These are phyloP conservation scores for Penicillium hordei DNA, from an alignment of 2,329 filamentous ascomycete species.

Conservation along the genomic window DNA sequence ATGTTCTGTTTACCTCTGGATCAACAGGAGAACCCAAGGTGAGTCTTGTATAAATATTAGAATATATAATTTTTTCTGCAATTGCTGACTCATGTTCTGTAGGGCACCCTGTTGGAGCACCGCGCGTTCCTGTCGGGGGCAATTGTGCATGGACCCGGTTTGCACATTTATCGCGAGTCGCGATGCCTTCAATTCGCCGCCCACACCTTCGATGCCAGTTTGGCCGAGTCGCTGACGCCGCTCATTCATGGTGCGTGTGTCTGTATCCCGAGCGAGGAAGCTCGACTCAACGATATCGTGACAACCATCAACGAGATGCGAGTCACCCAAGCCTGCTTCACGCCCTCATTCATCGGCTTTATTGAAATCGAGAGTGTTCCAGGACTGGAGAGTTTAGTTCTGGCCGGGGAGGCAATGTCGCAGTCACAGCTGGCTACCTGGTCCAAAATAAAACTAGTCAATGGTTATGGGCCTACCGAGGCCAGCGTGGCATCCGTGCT, in stretches of 20 bases:
- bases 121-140: conserved; percentile 58
- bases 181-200: conserved; percentile 60
- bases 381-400: conserved; percentile 42
- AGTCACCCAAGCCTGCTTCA: conserved; percentile 58
- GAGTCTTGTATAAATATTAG: background rate
- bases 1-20: conserved; percentile 61
- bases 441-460: conserved; percentile 41
- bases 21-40: conserved; percentile 57
- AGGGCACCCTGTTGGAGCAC: conserved; percentile 65
- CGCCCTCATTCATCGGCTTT: conserved; percentile 57
- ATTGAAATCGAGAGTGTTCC: conserved; percentile 47
- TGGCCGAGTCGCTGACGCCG: conserved; percentile 56
- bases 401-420: conserved; percentile 54
- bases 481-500: conserved; percentile 38
- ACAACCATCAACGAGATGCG: conserved; percentile 54
- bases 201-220: conserved; percentile 56
- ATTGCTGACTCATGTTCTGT: conserved; percentile 9
- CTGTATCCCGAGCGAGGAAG: conserved; percentile 55
- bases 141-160: conserved; percentile 51
- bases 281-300: conserved; percentile 52
- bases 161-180: conserved; percentile 52
- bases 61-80: background rate
- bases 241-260: conserved; percentile 59
- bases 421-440: conserved; percentile 39
- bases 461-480: conserved; percentile 49